Evolutionary conservation across 371 early-diverging fungal species (phyloP).

Genomic region (Furculomyces boomerangus): DNA sequence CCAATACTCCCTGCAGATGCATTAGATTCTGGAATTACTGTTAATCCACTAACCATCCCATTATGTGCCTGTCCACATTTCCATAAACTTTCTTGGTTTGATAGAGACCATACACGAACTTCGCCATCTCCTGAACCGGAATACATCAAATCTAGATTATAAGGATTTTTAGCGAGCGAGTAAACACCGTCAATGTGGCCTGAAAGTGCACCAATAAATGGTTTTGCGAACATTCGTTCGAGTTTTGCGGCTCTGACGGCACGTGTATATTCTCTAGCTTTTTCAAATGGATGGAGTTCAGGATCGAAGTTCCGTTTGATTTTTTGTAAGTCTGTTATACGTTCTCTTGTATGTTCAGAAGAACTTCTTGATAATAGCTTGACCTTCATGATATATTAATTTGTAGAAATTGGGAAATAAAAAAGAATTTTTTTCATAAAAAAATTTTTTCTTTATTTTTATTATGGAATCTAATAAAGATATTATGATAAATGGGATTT

Average conservation of each 20-base stretch:
- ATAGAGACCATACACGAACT: slow-evolving; percentile 67
- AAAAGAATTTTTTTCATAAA: no score
- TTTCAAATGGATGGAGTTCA: slow-evolving; percentile 81
- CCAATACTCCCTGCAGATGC: no score
- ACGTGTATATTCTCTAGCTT: slow-evolving; percentile 92
- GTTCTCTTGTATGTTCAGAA: slow-evolving; percentile 61
- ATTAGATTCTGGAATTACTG: slow-evolving; percentile 33
- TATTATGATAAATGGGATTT: no score
- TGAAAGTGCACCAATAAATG: slow-evolving; percentile 77
- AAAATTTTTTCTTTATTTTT: no score
- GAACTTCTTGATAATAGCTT: slow-evolving; percentile 72
- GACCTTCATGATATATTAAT: slow-evolving; percentile 38
- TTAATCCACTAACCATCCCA: slow-evolving; percentile 64
- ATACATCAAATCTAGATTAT: slow-evolving; percentile 51
- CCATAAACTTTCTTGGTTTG: slow-evolving; percentile 53
- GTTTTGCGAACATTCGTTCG: slow-evolving; percentile 96
- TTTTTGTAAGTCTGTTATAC: slow-evolving; percentile 69
- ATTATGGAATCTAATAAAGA: no score
- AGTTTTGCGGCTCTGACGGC: slow-evolving; percentile 94
- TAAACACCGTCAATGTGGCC: slow-evolving; percentile 97
- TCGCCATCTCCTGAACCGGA: slow-evolving; percentile 93
- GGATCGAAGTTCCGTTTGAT: slow-evolving; percentile 89
- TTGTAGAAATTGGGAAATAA: no score
- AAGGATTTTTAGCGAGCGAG: slow-evolving; percentile 79
- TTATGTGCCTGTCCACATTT: slow-evolving; percentile 45